Conservation (phyloP, 2,329 filamentous ascomycete species). For the Aspergillus texensis region DNA sequence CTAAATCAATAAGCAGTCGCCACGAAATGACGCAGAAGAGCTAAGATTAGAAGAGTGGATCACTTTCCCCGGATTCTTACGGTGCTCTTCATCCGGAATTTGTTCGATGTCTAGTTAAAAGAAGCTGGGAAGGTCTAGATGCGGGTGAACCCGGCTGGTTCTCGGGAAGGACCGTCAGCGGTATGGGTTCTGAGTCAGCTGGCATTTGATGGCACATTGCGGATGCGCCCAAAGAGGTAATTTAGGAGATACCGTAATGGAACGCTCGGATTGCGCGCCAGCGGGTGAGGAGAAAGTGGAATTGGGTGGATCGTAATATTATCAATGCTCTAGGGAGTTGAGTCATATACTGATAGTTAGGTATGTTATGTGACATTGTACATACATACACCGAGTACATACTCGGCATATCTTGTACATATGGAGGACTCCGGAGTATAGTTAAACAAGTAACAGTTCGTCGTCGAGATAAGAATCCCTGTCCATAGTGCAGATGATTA, state of each 20-base stretch:
- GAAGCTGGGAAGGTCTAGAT: conserved; percentile 7
- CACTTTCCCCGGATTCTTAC: conserved; percentile 14
- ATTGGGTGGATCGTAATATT: no score
- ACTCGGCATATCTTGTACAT: not conserved
- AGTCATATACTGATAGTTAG: not conserved
- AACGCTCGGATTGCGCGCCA: not conserved
- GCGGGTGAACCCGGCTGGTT: conserved; percentile 13
- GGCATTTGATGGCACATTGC: not conserved
- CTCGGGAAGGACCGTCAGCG: conserved; percentile 13
- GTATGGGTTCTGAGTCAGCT: conserved; percentile 9
- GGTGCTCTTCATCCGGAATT: not conserved
- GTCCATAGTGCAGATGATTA: not conserved
- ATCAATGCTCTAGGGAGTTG: not conserved
- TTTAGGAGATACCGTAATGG: not conserved
- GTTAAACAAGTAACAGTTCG: not conserved
- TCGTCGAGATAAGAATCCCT: not conserved
- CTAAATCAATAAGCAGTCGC: not conserved
- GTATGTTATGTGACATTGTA: not conserved
- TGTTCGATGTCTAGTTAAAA: not conserved
- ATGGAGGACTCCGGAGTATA: not conserved
- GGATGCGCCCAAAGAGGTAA: not conserved
- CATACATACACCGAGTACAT: not conserved
- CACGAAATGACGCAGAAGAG: not conserved
- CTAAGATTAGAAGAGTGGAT: conserved; percentile 9
- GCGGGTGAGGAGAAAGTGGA: no score